Base-by-base conservation (phyloP, 1,139 yeast species). In the Taiozyma sp. region DNA sequence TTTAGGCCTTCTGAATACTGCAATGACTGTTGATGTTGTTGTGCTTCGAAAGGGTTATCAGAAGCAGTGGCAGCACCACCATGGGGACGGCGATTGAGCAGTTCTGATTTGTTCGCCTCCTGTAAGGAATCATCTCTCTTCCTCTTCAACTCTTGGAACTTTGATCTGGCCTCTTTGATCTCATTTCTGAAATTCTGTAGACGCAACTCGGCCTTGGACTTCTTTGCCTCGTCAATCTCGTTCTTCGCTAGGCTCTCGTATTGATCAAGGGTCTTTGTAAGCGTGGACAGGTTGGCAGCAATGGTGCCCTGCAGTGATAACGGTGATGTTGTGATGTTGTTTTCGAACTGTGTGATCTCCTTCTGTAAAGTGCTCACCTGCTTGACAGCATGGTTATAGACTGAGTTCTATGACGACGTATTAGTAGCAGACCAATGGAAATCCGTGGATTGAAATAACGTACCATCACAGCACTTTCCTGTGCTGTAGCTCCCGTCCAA, bases 381-480 rank as follows among this genome's bases (percentile, higher is more conserved):
- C 67, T 89, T 90, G 54, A 87, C 76, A 10, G 96, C 97, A 68
- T 89, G 96, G 70, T 89, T 92, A 70, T 87, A 90, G 49, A 91
- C 73, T 30, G 96, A 83, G 70, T 90, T 90, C 97, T 75, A 19
- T 16, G 16, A 9, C 1, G 10, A 13, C 14, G 3, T 14, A 42
- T 48, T 44, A 44, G 45, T 44, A 39, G 14, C 38, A 40, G 12
- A 24, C 14, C 43, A 5, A 12, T 30, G 28, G 14, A 24, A 30
- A 4, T 30, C 7, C 1, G 34, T 38, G 13, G 6, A 23, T 9
- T 16, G 42, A 27, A 27, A 22, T 28, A 19, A 19, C 43, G 40
- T 47, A 38, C 41, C 41, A 38, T 38, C 9, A 5, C 14, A 22
- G 9, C 24, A 24, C 27, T 24, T 24, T 24, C 27, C 8, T 24